Percentiles rank a stretch among this genome's conserved stretches.
Evolutionary conservation across 2,329 filamentous ascomycete genomes (phyloP).

Genomic region (Diplocarpon mali): DNA sequence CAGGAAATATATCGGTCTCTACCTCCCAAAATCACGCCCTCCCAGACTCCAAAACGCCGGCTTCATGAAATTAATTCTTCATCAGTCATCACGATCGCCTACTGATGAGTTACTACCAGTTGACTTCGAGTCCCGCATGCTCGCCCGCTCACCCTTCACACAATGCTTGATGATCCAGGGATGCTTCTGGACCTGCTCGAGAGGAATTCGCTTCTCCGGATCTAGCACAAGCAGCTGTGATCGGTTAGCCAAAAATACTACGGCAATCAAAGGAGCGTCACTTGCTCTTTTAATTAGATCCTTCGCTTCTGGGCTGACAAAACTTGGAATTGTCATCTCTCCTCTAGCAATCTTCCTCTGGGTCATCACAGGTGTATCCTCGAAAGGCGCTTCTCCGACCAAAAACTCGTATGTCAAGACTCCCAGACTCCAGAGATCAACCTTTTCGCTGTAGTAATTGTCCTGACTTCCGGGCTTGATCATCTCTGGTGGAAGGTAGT

Average conservation of each 20-base stretch:
- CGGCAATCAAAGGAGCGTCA: constrained; percentile 3
- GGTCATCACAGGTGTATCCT: constrained; percentile 91
- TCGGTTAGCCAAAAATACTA: constrained; percentile 17
- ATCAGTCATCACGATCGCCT: constrained; percentile 19
- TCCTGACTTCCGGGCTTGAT: constrained; percentile 68
- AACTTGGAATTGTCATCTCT: constrained; percentile 87
- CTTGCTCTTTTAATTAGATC: constrained; percentile 85
- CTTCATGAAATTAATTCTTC: constrained; percentile 18
- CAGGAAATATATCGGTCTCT: constrained; percentile 24
- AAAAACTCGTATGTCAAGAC: constrained; percentile 95
- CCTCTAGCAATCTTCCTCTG: constrained; percentile 77
- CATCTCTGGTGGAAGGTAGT: constrained; percentile 98
- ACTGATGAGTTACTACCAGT: constrained; percentile 23
- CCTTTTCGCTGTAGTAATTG: constrained; percentile 89
- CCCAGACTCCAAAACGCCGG: constrained; percentile 20
- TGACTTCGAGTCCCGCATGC: constrained; percentile 26
- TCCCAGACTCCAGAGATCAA: constrained; percentile 91
- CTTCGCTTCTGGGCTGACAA: constrained; percentile 79
- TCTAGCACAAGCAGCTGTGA: constrained; percentile 74
- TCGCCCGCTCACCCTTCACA: constrained; percentile 33
- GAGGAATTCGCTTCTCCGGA: constrained; percentile 81
- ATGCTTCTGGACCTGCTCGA: constrained; percentile 80
- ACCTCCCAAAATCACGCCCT: constrained; percentile 22
- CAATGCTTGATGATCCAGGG: constrained; percentile 98
- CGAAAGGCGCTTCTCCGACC: constrained; percentile 91